Base-by-base conservation (phyloP, 2,329 filamentous ascomycete genomes). In the Pseudocercospora macadamiae region DNA sequence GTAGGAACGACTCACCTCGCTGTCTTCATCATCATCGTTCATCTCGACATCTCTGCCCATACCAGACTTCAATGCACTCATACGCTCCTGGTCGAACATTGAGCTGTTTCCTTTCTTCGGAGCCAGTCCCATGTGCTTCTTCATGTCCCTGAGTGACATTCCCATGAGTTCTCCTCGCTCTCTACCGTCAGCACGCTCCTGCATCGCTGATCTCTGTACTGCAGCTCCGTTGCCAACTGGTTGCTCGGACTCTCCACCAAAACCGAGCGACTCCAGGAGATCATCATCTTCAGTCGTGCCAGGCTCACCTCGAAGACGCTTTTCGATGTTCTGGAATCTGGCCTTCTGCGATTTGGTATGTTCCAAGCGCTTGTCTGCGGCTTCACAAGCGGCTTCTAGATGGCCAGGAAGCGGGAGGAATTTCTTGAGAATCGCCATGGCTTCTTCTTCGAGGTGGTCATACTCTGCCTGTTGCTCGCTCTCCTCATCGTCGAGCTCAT, bases 351-450 rank as follows among this genome's bases (percentile, higher is more conserved):
- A 23, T 18, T 39, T 44, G 32, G 12, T 30, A 7, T 39, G 14
- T n/a, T 53, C 21, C 9, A 25, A 21, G 12, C 25, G 25, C 36
- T 53, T 8, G 12, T 19, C 28, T 7, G 25, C 51, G 14, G 19
- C 18, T n/a, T 16, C 3, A n/a, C 23, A 32, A 10, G 51, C 51
- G n/a, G 18, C 3, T 30, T 39, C n/a, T n/a, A 39, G 36, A 26
- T 23, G 32, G 12, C 42, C 32, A n/a, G 51, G 34, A 26, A 53
- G 18, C n/a, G 51, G 51, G 14, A 39, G 21, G 51, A 53, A 53
- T 7, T 53, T 16, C 16, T 53, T 34, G 12, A 53, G 34, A 7
- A 53, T 7, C 14, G 12, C 10, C 51, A 53, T 53, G 8, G 21
- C 51, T 6, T 39, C 14, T 10, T 19, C 32, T 30, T 53, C 51